Percentiles rank a stretch among this genome's conserved stretches.
phyloP scores from a whole-genome alignment of 2,329 filamentous ascomycete species.

The Pseudocercospora ulei region DNA sequence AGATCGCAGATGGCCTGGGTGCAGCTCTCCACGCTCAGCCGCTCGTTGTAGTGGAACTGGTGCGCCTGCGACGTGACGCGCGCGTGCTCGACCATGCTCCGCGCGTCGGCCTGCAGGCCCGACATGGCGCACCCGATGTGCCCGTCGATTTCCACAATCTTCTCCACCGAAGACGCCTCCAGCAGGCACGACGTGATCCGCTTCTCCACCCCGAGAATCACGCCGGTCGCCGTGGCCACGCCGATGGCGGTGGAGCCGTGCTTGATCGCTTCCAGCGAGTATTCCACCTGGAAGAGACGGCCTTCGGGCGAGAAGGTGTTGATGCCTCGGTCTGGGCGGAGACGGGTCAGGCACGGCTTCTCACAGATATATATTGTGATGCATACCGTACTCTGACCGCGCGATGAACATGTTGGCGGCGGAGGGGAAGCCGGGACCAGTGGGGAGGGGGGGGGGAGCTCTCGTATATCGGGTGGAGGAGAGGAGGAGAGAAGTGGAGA shows the following conservation, averaged over 20 bases:
- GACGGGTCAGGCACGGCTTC: constrained; percentile 24
- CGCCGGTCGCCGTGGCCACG: constrained; percentile 84
- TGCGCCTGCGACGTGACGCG: constrained; percentile 93
- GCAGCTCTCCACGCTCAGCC: constrained; percentile 89
- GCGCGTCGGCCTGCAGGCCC: constrained; percentile 90
- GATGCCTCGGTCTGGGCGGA: constrained; percentile 81
- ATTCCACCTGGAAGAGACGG: constrained; percentile 99
- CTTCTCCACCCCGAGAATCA: constrained; percentile 97
- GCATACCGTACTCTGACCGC: constrained; percentile 97
- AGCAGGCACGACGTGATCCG: constrained; percentile 95
- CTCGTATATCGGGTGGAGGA: not conserved
- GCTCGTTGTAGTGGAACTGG: constrained; percentile 95
- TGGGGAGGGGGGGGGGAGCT: too few relatives aligned
- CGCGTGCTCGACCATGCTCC: constrained; percentile 96
- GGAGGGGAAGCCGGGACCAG: too few relatives aligned
- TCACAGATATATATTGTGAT: constrained; percentile 18
- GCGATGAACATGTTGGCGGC: constrained; percentile 90
- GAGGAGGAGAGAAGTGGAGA: not conserved
- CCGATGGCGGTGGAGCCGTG: constrained; percentile 96
- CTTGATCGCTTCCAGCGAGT: constrained; percentile 99
- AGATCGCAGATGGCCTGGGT: constrained; percentile 98
- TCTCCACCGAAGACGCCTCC: constrained; percentile 95
- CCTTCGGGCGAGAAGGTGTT: constrained; percentile 99
- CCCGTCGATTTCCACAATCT: constrained; percentile 98
- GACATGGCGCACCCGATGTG: constrained; percentile 99